These are phyloP conservation scores for Penicillium paneum DNA, from an alignment of 2,329 filamentous ascomycete species.

Conservation along the genomic window DNA sequence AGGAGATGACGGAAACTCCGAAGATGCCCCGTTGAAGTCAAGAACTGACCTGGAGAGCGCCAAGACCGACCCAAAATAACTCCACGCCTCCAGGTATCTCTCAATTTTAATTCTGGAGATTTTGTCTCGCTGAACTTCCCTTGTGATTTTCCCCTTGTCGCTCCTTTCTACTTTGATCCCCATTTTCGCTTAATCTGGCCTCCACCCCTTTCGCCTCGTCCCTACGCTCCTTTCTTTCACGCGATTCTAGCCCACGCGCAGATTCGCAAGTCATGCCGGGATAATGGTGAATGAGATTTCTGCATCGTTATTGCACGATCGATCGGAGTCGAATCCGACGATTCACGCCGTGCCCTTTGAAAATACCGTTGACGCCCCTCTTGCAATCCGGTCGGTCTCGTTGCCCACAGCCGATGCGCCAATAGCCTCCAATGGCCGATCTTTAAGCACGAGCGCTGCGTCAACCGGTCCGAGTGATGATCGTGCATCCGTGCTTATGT, in stretches of 20 bases:
- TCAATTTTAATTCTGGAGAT: conserved; percentile 19
- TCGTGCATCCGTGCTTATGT: conserved; percentile 15
- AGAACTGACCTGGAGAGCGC: conserved; percentile 3
- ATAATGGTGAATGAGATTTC: conserved; percentile 35
- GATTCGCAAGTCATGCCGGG: conserved; percentile 34
- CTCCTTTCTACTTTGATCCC: conserved; percentile 10
- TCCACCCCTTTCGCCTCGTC: conserved; percentile 2
- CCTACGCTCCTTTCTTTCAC: conserved; percentile 9
- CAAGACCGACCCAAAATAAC: conserved; percentile 21
- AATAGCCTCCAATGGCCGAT: conserved; percentile 24
- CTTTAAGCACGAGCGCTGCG: conserved; percentile 25
- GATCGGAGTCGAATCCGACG: conserved; percentile 26
- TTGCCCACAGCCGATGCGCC: conserved; percentile 25
- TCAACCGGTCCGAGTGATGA: conserved; percentile 15
- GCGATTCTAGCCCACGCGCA: conserved; percentile 8
- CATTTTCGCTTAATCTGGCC: conserved; percentile 1
- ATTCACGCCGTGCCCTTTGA: conserved; percentile 28
- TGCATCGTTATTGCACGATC: conserved; percentile 26
- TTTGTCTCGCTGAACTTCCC: not conserved
- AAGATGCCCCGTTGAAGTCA: not conserved
- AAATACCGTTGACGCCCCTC: conserved; percentile 24
- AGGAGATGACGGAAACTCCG: not conserved
- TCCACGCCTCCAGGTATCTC: conserved; percentile 15
- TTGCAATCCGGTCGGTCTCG: conserved; percentile 30
- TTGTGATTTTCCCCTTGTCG: conserved; percentile 9